A percentile compares a stretch with the other conserved stretches of the same genome.
phyloP scores from a whole-genome alignment of 495 filamentous ascomycete species.

The Penicillium riverlandense region DNA sequence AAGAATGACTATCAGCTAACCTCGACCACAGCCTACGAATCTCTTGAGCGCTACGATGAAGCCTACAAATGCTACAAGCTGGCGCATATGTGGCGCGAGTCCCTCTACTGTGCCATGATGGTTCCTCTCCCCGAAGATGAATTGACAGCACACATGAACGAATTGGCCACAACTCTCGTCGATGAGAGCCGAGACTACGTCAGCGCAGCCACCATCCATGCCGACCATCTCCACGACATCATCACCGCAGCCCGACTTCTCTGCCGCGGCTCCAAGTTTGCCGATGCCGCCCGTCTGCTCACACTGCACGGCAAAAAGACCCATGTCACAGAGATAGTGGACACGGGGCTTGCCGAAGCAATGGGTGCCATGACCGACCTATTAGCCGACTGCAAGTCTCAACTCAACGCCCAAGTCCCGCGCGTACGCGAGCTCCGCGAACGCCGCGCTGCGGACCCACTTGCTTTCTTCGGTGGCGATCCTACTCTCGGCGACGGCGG shows the following conservation, averaged over 20 bases:
- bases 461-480: slow-evolving; percentile 70
- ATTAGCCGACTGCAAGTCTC: slow-evolving; percentile 81
- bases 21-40: slow-evolving; percentile 68
- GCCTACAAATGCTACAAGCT: slow-evolving; percentile 75
- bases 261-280: slow-evolving; percentile 79
- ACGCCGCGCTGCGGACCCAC: slow-evolving; percentile 75
- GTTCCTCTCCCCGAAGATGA: slow-evolving; percentile 50
- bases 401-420: slow-evolving; percentile 76
- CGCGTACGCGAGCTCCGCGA: slow-evolving; percentile 72
- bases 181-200: slow-evolving; percentile 83
- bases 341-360: slow-evolving; percentile 69
- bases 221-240: slow-evolving; percentile 71
- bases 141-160: slow-evolving; percentile 54
- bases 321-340: slow-evolving; percentile 53
- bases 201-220: slow-evolving; percentile 69
- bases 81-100: slow-evolving; percentile 86
- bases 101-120: slow-evolving; percentile 67
- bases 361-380: slow-evolving; percentile 77
- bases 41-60: slow-evolving; percentile 58
- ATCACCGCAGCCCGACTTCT: slow-evolving; percentile 58
- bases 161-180: slow-evolving; percentile 62
- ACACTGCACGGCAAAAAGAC: slow-evolving; percentile 40
- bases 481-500: slow-evolving; percentile 42
- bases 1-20: background rate
- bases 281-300: slow-evolving; percentile 70